Evolutionary conservation across 768 basidiomycete species (phyloP), one percentile per base, ranked within the genome.

Genomic region (Russula foetens): DNA sequence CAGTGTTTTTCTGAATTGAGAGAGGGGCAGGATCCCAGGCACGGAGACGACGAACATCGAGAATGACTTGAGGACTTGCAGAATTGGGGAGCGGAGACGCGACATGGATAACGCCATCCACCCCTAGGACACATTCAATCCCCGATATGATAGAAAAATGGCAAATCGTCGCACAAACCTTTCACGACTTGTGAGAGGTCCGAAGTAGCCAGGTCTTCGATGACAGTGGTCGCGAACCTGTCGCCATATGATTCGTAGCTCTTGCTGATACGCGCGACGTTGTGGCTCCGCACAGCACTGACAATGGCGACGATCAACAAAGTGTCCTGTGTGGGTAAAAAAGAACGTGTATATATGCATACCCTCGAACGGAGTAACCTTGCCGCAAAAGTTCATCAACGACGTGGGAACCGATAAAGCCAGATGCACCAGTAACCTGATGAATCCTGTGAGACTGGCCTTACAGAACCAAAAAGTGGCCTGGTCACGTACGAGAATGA

Each of bases 281-380:
- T 69, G 19, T 56, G 48, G 9, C 65, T 54, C 6, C 69, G 69
- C 5, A 63, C 69, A 0, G 67, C 53, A 2, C 69, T 69, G 49
- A 24, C 31, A 48, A 58, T 11, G 29, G 35, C 35, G 14, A 12
- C 35, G 11, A 35, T 12, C 9, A 1, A 24, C 3, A 9, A 23
- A 24, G 28, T 51, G 28, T 28, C 2, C 4, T n/a, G n/a, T n/a
- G 3, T 24, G 35, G 6, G 29, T 5, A 24, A 14, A 15, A 17
- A 4, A 17, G 38, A n/a, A 7, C 31, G n/a, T n/a, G n/a, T 7
- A 15, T 3, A 23, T 38, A 21, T 19, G 29, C 65, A n/a, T 46
- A 71, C 76, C 78, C 83, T 63, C 77, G 71, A 43, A 84, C 82
- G 8, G 70, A 72, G 65, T 78, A 80, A 1, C 83, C 82, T 21